Conservation (phyloP, 805 yeast genomes). For the Lachancea fermentati region DNA sequence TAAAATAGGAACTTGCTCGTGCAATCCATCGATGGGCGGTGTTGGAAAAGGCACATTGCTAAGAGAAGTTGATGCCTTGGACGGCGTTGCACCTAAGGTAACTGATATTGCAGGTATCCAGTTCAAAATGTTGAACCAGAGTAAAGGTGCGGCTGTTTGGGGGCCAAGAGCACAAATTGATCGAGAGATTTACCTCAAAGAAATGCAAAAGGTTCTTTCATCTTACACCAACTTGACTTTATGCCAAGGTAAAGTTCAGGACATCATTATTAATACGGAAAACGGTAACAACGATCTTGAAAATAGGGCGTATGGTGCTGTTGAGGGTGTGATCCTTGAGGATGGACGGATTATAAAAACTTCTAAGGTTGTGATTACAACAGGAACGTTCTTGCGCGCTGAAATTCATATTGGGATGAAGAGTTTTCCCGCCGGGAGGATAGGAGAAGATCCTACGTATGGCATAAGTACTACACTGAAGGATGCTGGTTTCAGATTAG, state of each 20-base stretch:
- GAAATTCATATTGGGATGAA: conserved; percentile 89
- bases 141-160: conserved; percentile 94
- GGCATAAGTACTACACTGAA: conserved; percentile 78
- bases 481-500: conserved; percentile 74
- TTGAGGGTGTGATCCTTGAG: conserved; percentile 68
- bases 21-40: conserved; percentile 98
- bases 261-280: conserved; percentile 54
- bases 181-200: conserved; percentile 64
- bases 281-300: conserved; percentile 12
- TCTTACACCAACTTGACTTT: conserved; percentile 48
- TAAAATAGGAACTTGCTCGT: conserved; percentile 90
- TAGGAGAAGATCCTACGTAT: conserved; percentile 87
- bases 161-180: conserved; percentile 98
- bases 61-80: conserved; percentile 92
- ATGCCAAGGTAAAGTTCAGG: conserved; percentile 75
- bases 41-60: conserved; percentile 93
- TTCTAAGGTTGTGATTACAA: conserved; percentile 74
- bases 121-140: conserved; percentile 76
- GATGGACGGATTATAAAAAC: conserved; percentile 58
- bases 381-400: conserved; percentile 93
- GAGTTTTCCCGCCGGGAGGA: conserved; percentile 83
- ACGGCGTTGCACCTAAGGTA: conserved; percentile 82
- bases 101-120: conserved; percentile 93
- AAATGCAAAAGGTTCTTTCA: conserved; percentile 68
- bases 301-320: conserved; percentile 38